Base-by-base conservation (phyloP, 345 rosid species). In the Arabidopsis arenosa region DNA sequence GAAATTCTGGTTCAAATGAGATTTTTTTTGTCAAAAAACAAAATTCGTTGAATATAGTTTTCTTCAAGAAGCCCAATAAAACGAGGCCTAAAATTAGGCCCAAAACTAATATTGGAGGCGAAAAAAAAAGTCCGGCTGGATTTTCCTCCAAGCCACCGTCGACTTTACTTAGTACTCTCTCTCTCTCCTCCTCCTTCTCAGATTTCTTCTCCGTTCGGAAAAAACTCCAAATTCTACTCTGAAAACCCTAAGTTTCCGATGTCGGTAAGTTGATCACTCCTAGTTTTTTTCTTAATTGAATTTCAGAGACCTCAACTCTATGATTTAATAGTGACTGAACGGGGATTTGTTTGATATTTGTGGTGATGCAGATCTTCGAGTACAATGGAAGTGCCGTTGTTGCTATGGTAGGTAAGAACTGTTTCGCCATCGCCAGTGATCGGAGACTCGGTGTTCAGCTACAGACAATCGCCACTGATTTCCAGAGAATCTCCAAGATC, bases 381-480 rank as follows among this genome's bases (percentile, higher is more conserved):
- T 95, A 95, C 84, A 95, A 95, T 85, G 99, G 99, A 60, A 95
- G 99, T 66, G 98, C 98, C 41, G 85, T 92, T n/a, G 85, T 95
- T 15, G 99, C 97, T 8, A 95, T 95, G 99, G 99, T 95, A 15
- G 99, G 99, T 5, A 95, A 92, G 88, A 92, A 95, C 82, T 95
- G 99, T 62, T 95, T 92, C 82, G 99, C 99, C 51, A 92, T 95
- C 61, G 99, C 97, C 54, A 95, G 97, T 79, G 99, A 92, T 68
- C 88, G 99, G 8, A 79, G 98, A 10, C 88, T 92, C 10, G 98
- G 99, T 5, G 94, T 95, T 13, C 97, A 92, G 88, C 93, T 92
- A 73, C 98, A 92, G 73, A 95, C 98, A 5, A 81, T 95, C 79
- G 97, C 99, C 56, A 95, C 99, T 1, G 98, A 95, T 81, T 92